A percentile compares a stretch with the other conserved stretches of the same genome.
Conservation (phyloP, 257 asterid species). For the Fraxinus quadrangulata region DNA sequence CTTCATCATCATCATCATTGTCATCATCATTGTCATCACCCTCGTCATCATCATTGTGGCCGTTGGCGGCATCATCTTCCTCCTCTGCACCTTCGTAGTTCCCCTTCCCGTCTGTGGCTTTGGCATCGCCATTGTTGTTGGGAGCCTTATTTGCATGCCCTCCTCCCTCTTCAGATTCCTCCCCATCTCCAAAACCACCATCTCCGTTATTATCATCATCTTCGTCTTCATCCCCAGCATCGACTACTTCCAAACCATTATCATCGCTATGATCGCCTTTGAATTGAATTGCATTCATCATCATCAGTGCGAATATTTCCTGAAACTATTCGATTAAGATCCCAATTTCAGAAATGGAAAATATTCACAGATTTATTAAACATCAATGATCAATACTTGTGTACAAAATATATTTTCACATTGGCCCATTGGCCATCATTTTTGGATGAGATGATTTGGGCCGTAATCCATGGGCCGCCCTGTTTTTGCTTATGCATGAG, state of each 20-base stretch:
- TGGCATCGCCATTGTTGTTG: constrained; percentile 42
- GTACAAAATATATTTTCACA: too few relatives aligned
- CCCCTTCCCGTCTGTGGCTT: constrained; percentile 33
- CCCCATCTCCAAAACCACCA: constrained; percentile 43
- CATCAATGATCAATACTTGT: too few relatives aligned
- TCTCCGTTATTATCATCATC: constrained; percentile 32
- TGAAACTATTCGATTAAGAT: constrained; percentile 25
- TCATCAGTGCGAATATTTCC: constrained; percentile 24
- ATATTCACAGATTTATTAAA: too few relatives aligned
- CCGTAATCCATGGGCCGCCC: background rate
- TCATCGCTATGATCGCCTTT: constrained; percentile 20
- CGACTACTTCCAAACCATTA: constrained; percentile 38
- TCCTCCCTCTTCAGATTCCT: constrained; percentile 48
- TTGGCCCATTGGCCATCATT: background rate
- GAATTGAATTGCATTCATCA: constrained; percentile 27
- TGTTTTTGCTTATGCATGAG: background rate
- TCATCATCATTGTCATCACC: constrained; percentile 26
- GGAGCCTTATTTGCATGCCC: constrained; percentile 35
- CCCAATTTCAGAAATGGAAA: too few relatives aligned
- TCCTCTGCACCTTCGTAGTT: constrained; percentile 37
- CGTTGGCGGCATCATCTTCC: constrained; percentile 16
- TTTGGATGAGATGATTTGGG: background rate
- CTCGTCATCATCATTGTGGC: constrained; percentile 27
- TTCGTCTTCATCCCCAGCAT: constrained; percentile 51
- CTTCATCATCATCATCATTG: constrained; percentile 27